These are phyloP conservation scores for Diaporthe citrichinensis DNA, from an alignment of 2,329 filamentous ascomycete genomes.

Conservation along the genomic window DNA sequence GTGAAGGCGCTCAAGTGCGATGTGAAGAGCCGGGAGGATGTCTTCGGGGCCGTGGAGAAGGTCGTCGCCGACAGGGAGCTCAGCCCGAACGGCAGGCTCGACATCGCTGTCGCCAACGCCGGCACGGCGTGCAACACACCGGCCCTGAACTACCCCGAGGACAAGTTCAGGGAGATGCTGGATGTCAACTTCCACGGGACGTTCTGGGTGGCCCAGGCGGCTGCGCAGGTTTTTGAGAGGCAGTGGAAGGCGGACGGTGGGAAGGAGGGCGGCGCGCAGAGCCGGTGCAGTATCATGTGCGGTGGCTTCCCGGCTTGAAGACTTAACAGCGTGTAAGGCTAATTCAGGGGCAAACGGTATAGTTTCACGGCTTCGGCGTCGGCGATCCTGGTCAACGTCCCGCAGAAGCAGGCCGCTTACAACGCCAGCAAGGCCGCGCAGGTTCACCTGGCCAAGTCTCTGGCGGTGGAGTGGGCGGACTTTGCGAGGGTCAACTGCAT, in stretches of 20 bases:
- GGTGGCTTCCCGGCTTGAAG: neutral
- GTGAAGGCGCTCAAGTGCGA: conserved; percentile 56
- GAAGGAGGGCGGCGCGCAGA: conserved; percentile 40
- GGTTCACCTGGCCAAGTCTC: conserved; percentile 55
- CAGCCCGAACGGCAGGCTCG: conserved; percentile 49
- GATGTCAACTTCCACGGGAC: conserved; percentile 58
- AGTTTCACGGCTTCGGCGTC: conserved; percentile 56
- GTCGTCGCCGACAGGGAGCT: conserved; percentile 54
- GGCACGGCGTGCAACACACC: conserved; percentile 55
- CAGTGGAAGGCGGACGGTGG: conserved; percentile 47
- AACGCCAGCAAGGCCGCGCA: conserved; percentile 60
- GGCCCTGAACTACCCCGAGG: conserved; percentile 56
- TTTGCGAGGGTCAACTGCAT: conserved; percentile 58
- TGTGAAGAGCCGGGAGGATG: conserved; percentile 49
- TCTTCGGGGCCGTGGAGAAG: conserved; percentile 50
- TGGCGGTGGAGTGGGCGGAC: conserved; percentile 60
- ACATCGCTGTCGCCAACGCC: conserved; percentile 59
- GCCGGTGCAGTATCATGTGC: conserved; percentile 53
- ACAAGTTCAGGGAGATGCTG: conserved; percentile 54
- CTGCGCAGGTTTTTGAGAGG: conserved; percentile 54
- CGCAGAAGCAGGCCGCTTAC: conserved; percentile 58
- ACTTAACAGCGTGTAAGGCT: neutral
- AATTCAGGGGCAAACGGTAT: neutral
- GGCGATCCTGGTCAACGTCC: conserved; percentile 57
- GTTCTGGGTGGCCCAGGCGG: conserved; percentile 60